phyloP scores from a whole-genome alignment of 129 eudicot genomes.

The Saussurea involucrata region DNA sequence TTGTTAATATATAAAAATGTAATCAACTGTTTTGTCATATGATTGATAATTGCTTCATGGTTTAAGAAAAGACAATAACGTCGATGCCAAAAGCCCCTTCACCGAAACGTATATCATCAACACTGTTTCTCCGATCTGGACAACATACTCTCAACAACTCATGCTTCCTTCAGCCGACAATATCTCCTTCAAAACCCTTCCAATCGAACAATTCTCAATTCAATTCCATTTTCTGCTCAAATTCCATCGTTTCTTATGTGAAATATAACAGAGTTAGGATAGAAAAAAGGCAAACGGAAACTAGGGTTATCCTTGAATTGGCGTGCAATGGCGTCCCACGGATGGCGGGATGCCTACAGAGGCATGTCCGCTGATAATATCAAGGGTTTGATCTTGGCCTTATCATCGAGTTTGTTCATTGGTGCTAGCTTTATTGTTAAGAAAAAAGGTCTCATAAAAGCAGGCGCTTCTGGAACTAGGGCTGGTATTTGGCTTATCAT shows the following conservation, averaged over 20 bases:
- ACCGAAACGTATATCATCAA: background rate
- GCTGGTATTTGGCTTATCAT: conserved; percentile 43
- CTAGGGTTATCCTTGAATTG: conserved; percentile 14
- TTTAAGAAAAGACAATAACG: too few species aligned
- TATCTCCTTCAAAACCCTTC: conserved; percentile 20
- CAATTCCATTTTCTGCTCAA: background rate
- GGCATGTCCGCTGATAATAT: conserved; percentile 86
- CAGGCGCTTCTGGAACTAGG: conserved; percentile 77
- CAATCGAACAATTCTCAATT: conserved; percentile 1
- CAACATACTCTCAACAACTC: background rate
- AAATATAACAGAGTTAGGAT: background rate
- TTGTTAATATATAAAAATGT: too few species aligned
- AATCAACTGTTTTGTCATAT: background rate
- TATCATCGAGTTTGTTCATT: conserved; percentile 79
- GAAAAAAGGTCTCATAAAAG: conserved; percentile 80
- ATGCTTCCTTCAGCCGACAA: conserved; percentile 1
- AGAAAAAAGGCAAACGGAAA: background rate
- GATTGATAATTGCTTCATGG: background rate
- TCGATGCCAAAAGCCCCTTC: background rate
- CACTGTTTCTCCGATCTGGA: background rate
- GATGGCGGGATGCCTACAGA: conserved; percentile 46
- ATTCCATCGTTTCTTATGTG: conserved; percentile 5
- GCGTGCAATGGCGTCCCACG: conserved; percentile 11
- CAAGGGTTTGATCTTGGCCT: conserved; percentile 69
- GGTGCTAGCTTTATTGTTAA: conserved; percentile 87